Base-by-base conservation (phyloP, 345 rosid genomes). In the Lumnitzera littorea region DNA sequence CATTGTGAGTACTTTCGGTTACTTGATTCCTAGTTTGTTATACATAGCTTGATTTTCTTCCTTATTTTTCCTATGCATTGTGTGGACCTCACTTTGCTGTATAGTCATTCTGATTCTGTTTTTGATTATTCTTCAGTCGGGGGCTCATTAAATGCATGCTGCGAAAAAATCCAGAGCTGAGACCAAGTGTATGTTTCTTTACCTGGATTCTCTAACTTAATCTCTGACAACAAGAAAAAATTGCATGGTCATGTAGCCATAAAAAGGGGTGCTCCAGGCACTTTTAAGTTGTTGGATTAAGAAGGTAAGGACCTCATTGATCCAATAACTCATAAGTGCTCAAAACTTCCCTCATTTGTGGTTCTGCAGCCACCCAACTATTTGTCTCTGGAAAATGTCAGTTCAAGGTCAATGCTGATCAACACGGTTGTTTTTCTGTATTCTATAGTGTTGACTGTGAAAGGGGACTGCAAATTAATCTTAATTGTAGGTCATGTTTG, bases 161-260 rank as follows among this genome's bases (percentile, higher is more conserved):
- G 82, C 84, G 99, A 64, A 94, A 94, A 78, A 90, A 88, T 67
- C 97, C 96, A 46, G 95, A 94, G 77, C 87, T 94, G 29, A 80
- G 96, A 63, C 96, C 99, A 64, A 84, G 88, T 60, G 99, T 94
- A 85, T 48, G 90, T 59, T 14, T 41, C 29, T 15, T 27, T 58
- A 10, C 16, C 49, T 48, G 48, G 53, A 50, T 47, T 52, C 16
- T 43, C 17, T 16, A 15, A 14, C 5, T 54, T n/a, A n/a, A 58
- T 11, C 17, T 49, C 48, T 46, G 43, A 36, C 43, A 36, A 36
- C 5, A 36, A 4, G 11, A 36, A 36, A 36, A 5, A 36, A 9
- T 36, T 36, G 43, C 10, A 9, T 36, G 43, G 43, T 29, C 36
- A 3, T 29, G 36, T 29, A 29, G 36, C 7, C 36, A 29, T 6